Base-by-base conservation (phyloP, 441 rosid species). In the Gossypium lobatum region DNA sequence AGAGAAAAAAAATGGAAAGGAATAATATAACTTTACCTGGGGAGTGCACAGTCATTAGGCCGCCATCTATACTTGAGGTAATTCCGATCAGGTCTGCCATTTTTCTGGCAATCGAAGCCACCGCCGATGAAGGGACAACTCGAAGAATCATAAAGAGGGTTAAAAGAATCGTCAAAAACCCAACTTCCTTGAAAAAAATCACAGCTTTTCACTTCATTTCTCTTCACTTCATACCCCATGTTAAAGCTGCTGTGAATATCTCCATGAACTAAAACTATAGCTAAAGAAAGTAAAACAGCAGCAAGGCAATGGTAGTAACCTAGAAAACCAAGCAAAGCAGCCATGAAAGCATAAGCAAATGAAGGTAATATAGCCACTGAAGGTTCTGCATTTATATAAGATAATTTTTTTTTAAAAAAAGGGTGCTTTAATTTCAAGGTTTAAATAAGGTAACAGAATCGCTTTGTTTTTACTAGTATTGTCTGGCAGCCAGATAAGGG, bases 101-200 rank as follows among this genome's bases (percentile, higher is more conserved):
- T 74, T 2, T 71, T 80, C 70, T 63, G 86, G 50, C 89, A 88
- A 63, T 86, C 84, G 5, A 84, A 74, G 28, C 77, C 83, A 0
- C 81, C 81, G 4, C 71, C 75, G 14, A 86, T 53, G 76, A 84
- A 88, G 6, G 89, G 87, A 77, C 91, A 88, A 14, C 68, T 78
- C 4, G 80, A 67, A 37, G 86, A 75, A 70, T 80, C 69, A 63
- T 85, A 88, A 0, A 80, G 57, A 23, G 87, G 88, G 72, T 86
- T 78, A 61, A 76, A 76, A 0, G 85, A 72, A 25, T 45, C 5
- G 42, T 85, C 85, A 37, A 72, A 68, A 70, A 83, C 73, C 91
- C 91, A 88, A 55, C 84, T 70, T 23, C 91, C 91, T 54, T 76
- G 53, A 57, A 86, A 89, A 72, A 89, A 65, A 76, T 89, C 86